Base-by-base conservation (phyloP, 495 filamentous ascomycete genomes). In the Acidiella bohemica region DNA sequence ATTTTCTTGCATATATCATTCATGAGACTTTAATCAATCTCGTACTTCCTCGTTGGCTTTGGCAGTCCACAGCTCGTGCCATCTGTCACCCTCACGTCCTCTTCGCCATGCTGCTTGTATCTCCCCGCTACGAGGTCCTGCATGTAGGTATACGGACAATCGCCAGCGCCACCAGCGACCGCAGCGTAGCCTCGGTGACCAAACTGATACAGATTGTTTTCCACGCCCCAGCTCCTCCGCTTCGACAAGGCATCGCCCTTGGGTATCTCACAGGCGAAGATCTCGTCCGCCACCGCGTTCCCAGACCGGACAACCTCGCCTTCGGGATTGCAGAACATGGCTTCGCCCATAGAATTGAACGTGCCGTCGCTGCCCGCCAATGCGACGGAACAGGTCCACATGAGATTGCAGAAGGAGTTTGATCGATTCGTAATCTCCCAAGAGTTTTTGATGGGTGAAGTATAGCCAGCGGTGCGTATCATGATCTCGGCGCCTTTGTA, bases 71-170 rank as follows among this genome's bases (percentile, higher is more conserved):
- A 50, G 28, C 25, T 32, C 14, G 27, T 44, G 11, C 46, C 46
- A 36, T 50, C 41, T 19, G 21, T 45, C 9, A 50, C 31, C 26
- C n/a, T 26, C 8, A 45, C 42, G 12, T 50, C 21, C 27, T 33
- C 44, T 29, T 50, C 46, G 9, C 37, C 46, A 20, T 27, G n/a
- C 28, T 44, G 35, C 34, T 22, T 41, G 32, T 50, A 50, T 35
- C 41, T 33, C 34, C 46, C 46, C 16, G 24, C 23, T 16, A 50
- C 36, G 10, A 50, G 30, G 32, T 50, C 46, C 26, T 25, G 26
- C 46, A 50, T 50, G 25, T 50, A 50, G 5, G 34, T 50, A 39
- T 50, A 50, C 12, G 46, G 46, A 36, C 46, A 50, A 31, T 50
- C 46, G 5, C 24, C 32, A 14, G 46, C 46, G 7, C 46, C 46